phyloP scores from a whole-genome alignment of 1,284 basidiomycete species.

The Cryptococcus sp. region DNA sequence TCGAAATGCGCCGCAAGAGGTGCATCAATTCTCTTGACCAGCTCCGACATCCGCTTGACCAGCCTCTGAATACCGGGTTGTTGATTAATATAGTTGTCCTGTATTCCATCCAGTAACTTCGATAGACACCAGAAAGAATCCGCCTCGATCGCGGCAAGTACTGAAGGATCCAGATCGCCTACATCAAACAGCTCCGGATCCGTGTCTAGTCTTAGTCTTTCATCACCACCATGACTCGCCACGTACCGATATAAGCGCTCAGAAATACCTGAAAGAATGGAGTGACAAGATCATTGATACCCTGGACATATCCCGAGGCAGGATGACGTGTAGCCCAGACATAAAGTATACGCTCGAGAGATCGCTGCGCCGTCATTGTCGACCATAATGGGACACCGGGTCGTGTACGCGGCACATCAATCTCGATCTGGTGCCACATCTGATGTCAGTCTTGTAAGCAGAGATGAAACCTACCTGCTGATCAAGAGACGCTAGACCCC shows the following conservation, averaged over 20 bases:
- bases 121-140: slow-evolving; percentile 97
- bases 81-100: slow-evolving; percentile 92
- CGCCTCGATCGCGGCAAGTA: slow-evolving; percentile 80
- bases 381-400: slow-evolving; percentile 90
- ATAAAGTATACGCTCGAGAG: slow-evolving; percentile 86
- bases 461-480: slow-evolving; percentile 52
- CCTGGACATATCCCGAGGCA: slow-evolving; percentile 93
- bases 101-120: slow-evolving; percentile 87
- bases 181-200: slow-evolving; percentile 86
- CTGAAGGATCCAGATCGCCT: slow-evolving; percentile 61
- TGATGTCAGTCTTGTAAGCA: slow-evolving; percentile 29
- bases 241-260: slow-evolving; percentile 81
- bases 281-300: slow-evolving; percentile 79
- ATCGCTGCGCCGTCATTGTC: slow-evolving; percentile 77
- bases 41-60: slow-evolving; percentile 84
- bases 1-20: slow-evolving; percentile 77
- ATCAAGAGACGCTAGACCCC: slow-evolving; percentile 75
- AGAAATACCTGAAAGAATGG: slow-evolving; percentile 24
- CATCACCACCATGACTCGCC: not conserved
- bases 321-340: slow-evolving; percentile 98
- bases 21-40: slow-evolving; percentile 87
- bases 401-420: slow-evolving; percentile 88
- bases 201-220: slow-evolving; percentile 50
- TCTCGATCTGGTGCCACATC: slow-evolving; percentile 98
- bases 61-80: slow-evolving; percentile 92